Percentiles rank a stretch among this genome's conserved stretches.
Conservation (phyloP, 2,329 filamentous ascomycete genomes). For the Gyromitra esculenta region DNA sequence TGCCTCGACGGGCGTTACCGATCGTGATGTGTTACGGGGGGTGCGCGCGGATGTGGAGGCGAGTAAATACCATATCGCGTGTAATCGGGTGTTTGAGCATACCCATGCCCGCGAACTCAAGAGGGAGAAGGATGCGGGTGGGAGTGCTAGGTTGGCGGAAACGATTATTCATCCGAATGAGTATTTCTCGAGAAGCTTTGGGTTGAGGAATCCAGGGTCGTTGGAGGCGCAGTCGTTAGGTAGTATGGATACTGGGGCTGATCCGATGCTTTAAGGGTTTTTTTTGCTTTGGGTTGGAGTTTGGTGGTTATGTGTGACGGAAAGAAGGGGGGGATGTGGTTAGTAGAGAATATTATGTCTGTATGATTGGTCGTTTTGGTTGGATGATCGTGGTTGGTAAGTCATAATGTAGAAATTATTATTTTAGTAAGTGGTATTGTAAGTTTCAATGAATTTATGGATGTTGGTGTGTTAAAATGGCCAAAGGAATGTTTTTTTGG, state of each 20-base stretch:
- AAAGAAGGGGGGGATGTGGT: neutral
- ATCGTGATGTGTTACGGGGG: slow-evolving; percentile 78
- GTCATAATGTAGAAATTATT: slow-evolving; percentile 7
- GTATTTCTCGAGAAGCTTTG: slow-evolving; percentile 94
- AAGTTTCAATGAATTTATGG: neutral
- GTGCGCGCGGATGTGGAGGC: slow-evolving; percentile 90
- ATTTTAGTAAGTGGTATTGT: neutral
- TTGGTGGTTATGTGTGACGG: neutral
- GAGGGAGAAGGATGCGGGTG: slow-evolving; percentile 78
- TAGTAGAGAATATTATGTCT: neutral
- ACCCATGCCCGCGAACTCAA: slow-evolving; percentile 81
- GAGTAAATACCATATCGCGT: slow-evolving; percentile 91
- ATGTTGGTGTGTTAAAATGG: neutral
- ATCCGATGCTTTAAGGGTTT: slow-evolving; percentile 31
- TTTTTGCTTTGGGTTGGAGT: slow-evolving; percentile 27
- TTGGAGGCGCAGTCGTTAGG: slow-evolving; percentile 48
- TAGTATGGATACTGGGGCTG: slow-evolving; percentile 11
- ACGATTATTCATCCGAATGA: slow-evolving; percentile 98
- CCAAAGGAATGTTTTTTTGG: too few relatives aligned
- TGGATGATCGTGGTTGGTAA: neutral
- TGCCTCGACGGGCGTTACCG: slow-evolving; percentile 82
- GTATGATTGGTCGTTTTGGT: neutral
- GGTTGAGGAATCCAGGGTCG: slow-evolving; percentile 79
- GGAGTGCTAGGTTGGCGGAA: slow-evolving; percentile 76
- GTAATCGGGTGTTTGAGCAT: slow-evolving; percentile 93